Evolutionary conservation across 108 stramenopile species (phyloP), one percentile per base, ranked within the genome.

Genomic region (Nannochloropsis gaditana): DNA sequence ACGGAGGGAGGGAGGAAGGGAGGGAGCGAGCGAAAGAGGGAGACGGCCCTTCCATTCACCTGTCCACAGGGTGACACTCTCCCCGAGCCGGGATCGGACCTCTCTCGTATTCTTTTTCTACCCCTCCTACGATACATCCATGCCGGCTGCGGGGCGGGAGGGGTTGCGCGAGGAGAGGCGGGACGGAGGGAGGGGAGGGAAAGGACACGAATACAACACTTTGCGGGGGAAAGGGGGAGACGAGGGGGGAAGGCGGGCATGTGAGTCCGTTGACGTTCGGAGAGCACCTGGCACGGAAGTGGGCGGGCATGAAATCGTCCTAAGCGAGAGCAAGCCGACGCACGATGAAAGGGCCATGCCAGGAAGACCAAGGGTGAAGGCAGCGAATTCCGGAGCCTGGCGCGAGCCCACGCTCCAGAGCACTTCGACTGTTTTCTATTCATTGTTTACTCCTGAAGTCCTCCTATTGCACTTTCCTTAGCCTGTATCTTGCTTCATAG

Each of bases 21-120:
- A 50, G 47, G 47, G 47, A 50, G 47, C 1, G 47, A 50, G 1
- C 11, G 47, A 50, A n/a, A n/a, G 59, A 3, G 8, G 2, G 59
- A 8, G 2, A n/a, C 59, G 19, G 8, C n/a, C n/a, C 8, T 73
- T 73, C 8, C 3, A 6, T n/a, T 73, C 59, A n/a, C 59, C 59
- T 15, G 59, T 73, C 19, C 59, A 73, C 59, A 15, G 59, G 59
- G 59, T 73, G 8, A 73, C 8, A 0, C 6, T 73, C 4, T 4
- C 59, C 5, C 4, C 15, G 59, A 8, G n/a, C 19, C 59, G n/a
- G 59, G 19, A 73, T n/a, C 59, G 59, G 59, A 73, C 59, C 19
- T 73, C 59, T 15, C 59, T 73, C n/a, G 59, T 73, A 15, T 73
- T 73, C 59, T 73, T 73, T 73, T 73, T n/a, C n/a, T 73, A 73